These are phyloP conservation scores for Cryptococcus sp. DNA, from an alignment of 1,284 basidiomycete genomes.

Conservation along the genomic window DNA sequence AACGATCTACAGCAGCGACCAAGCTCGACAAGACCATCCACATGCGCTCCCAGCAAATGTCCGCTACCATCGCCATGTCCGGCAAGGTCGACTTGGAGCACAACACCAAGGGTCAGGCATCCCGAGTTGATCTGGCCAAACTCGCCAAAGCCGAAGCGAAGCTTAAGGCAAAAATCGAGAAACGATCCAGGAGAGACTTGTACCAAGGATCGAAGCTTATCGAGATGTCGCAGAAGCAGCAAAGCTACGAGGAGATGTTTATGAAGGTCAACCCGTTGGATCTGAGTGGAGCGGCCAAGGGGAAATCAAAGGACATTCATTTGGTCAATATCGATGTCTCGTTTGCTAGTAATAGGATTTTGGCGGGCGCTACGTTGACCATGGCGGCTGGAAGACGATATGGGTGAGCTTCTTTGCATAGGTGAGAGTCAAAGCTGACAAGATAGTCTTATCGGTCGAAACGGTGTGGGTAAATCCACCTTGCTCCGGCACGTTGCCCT, in stretches of 20 bases:
- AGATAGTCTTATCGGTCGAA: slow-evolving; percentile 54
- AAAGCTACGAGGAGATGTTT: slow-evolving; percentile 97
- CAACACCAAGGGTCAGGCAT: slow-evolving; percentile 89
- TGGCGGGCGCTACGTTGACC: slow-evolving; percentile 74
- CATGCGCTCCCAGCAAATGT: slow-evolving; percentile 76
- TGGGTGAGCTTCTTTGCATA: slow-evolving; percentile 47
- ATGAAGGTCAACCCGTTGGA: slow-evolving; percentile 98
- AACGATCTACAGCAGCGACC: slow-evolving; percentile 49
- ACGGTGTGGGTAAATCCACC: slow-evolving; percentile 95
- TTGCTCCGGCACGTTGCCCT: slow-evolving; percentile 92
- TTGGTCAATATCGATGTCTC: slow-evolving; percentile 92
- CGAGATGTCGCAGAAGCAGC: slow-evolving; percentile 88
- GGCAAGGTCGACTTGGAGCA: slow-evolving; percentile 90
- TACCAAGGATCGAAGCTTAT: slow-evolving; percentile 96
- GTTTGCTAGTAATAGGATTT: slow-evolving; percentile 87
- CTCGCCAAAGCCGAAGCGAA: slow-evolving; percentile 98
- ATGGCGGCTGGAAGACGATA: slow-evolving; percentile 84
- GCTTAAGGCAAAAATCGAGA: slow-evolving; percentile 95
- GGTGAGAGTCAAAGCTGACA: slow-evolving; percentile 18
- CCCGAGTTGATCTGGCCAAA: slow-evolving; percentile 94
- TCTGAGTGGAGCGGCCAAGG: slow-evolving; percentile 69
- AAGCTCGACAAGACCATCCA: slow-evolving; percentile 91
- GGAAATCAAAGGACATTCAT: slow-evolving; percentile 93
- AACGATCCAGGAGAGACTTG: slow-evolving; percentile 65
- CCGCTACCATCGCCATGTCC: slow-evolving; percentile 72